Base-by-base conservation (phyloP, 2,329 filamentous ascomycete genomes). In the Cladosporium sp. region DNA sequence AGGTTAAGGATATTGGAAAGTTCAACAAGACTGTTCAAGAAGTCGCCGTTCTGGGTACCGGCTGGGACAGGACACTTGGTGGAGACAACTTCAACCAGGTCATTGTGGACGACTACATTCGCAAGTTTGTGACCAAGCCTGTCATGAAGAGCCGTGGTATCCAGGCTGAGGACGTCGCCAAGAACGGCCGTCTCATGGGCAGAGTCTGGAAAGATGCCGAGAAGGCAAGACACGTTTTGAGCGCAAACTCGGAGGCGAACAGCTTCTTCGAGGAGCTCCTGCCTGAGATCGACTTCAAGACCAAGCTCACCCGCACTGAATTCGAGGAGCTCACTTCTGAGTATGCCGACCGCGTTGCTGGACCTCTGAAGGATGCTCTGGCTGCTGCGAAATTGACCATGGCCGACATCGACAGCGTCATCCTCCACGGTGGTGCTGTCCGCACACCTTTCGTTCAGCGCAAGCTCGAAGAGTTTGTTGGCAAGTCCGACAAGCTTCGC, bases 11-110 rank as follows among this genome's bases (percentile, higher is more conserved):
- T 73, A 81, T 94, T 65, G 93, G 93, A 71, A 93, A 91, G 78
- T 94, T 87, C 83, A 98, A 97, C 84, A 98, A 98, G 86, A 97
- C 93, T 1, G 82, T 99, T 36, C 95, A 98, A 77, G 95, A 99
- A 78, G 90, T 98, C n/a, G 88, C 92, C 68, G 92, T 96, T 44
- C 73, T 97, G 54, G 93, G 94, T 66, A 86, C 86, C 71, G 92
- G 92, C 68, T 99, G 92, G 91, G 95, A 99, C 75, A 87, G 88
- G 74, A 91, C 90, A 3, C 88, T 99, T 21, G 95, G 95, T 67
- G 95, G 95, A 65, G 94, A 99, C 76, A 84, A 90, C 38, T 84
- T 99, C 68, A 99, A 97, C 78, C 87, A 90, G 66, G 83, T 97
- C 68, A 92, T 99, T 71, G 85, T 97, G 59, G 88, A 97, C 70